Evolutionary conservation across 345 rosid genomes (phyloP).

Genomic region (Crucihimalaya himalaica): DNA sequence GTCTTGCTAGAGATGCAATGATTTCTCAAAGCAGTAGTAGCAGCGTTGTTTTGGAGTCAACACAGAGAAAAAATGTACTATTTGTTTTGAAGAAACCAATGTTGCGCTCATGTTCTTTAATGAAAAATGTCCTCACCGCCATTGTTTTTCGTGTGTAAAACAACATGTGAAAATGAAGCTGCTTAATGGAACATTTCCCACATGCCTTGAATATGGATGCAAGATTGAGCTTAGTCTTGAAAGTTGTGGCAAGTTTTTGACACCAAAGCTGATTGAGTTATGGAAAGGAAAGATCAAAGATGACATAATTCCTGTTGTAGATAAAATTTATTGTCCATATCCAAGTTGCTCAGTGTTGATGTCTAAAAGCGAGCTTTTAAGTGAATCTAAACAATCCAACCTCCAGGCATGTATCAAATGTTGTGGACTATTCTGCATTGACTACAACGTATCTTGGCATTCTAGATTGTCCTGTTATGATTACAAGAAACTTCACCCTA

Average conservation of each 20-base stretch:
- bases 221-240: slow-evolving; percentile 46
- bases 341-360: neutral
- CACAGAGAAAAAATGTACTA: neutral
- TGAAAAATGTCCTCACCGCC: neutral
- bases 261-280: slow-evolving; percentile 47
- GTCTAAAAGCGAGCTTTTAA: neutral
- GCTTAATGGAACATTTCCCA: slow-evolving; percentile 42
- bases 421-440: neutral
- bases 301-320: neutral
- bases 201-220: slow-evolving; percentile 63
- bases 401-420: neutral
- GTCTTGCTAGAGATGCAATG: neutral
- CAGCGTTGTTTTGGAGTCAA: neutral
- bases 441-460: neutral
- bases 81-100: neutral
- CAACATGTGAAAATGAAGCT: neutral
- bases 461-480: neutral
- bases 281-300: neutral
- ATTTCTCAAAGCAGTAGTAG: neutral
- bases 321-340: neutral
- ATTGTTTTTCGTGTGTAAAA: neutral
- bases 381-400: neutral
- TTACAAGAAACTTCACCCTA: neutral
- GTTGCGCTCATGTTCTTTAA: neutral
- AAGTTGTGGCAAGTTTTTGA: slow-evolving; percentile 54